These are phyloP conservation scores for Mycena haematopus DNA, from an alignment of 768 basidiomycete species.

Conservation along the genomic window DNA sequence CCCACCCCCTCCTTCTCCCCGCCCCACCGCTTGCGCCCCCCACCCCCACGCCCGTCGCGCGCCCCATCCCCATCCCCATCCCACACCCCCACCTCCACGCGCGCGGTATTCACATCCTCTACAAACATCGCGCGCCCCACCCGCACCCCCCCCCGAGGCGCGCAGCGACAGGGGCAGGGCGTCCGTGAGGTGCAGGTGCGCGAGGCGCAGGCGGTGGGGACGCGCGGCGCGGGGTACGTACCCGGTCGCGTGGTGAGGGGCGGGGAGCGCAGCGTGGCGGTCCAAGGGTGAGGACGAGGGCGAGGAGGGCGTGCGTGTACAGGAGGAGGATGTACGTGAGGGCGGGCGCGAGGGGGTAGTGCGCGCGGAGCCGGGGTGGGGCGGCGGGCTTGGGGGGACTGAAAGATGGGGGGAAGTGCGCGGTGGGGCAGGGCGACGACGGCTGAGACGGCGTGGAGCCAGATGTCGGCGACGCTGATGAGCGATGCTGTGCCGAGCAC, in stretches of 20 bases:
- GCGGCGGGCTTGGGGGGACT: background rate
- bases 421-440: background rate
- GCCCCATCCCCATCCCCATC: slow-evolving; percentile 4
- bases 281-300: slow-evolving; percentile 14
- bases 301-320: slow-evolving; percentile 24
- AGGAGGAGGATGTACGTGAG: slow-evolving; percentile 21
- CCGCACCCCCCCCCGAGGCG: slow-evolving; percentile 16
- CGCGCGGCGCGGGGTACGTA: slow-evolving; percentile 16
- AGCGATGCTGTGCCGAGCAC: background rate
- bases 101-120: slow-evolving; percentile 27
- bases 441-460: slow-evolving; percentile 25
- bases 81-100: slow-evolving; percentile 29
- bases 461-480: slow-evolving; percentile 22
- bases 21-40: slow-evolving; percentile 19
- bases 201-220: slow-evolving; percentile 24
- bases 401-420: background rate
- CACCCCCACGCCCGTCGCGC: slow-evolving; percentile 6
- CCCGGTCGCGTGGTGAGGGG: too few species aligned
- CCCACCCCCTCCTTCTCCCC: slow-evolving; percentile 10
- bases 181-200: slow-evolving; percentile 21
- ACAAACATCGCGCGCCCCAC: slow-evolving; percentile 15
- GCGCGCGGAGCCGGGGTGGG: slow-evolving; percentile 1
- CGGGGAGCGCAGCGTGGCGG: slow-evolving; percentile 19
- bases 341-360: slow-evolving; percentile 28
- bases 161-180: slow-evolving; percentile 27